Conservation (phyloP, 2,329 filamentous ascomycete genomes). For the Acarospora socialis region DNA sequence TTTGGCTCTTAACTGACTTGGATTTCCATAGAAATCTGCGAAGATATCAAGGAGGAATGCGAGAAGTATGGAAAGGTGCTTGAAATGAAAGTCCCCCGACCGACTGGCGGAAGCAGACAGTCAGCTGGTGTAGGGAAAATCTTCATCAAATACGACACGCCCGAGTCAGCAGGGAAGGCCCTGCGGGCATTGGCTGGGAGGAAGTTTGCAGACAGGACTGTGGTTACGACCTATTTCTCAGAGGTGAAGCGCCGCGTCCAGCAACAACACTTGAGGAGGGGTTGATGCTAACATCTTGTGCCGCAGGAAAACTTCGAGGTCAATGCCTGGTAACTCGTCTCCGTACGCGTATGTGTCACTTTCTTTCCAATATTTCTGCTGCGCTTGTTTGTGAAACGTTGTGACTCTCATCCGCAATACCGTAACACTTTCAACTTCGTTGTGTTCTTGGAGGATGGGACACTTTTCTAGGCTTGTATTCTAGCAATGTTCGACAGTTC, state of each 20-base stretch:
- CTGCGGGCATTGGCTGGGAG: slow-evolving; percentile 80
- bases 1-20: slow-evolving; percentile 4
- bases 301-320: slow-evolving; percentile 83
- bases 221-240: slow-evolving; percentile 91
- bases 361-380: neutral
- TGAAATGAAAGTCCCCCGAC: slow-evolving; percentile 86
- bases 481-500: no score
- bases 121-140: slow-evolving; percentile 93
- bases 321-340: slow-evolving; percentile 55
- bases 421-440: no score
- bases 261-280: slow-evolving; percentile 19
- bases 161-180: slow-evolving; percentile 68
- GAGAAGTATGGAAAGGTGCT: slow-evolving; percentile 73
- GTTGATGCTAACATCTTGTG: slow-evolving; percentile 12
- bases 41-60: slow-evolving; percentile 89
- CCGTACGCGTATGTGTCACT: neutral
- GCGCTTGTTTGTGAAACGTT: slow-evolving; percentile 1
- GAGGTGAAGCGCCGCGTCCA: slow-evolving; percentile 47
- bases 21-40: slow-evolving; percentile 63
- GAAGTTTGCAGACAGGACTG: slow-evolving; percentile 92
- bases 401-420: no score
- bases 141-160: slow-evolving; percentile 78
- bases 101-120: slow-evolving; percentile 67
- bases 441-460: no score
- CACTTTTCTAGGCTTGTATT: no score